Conservation (phyloP, 164 flowering plant genomes). For the Stephania cephalantha region DNA sequence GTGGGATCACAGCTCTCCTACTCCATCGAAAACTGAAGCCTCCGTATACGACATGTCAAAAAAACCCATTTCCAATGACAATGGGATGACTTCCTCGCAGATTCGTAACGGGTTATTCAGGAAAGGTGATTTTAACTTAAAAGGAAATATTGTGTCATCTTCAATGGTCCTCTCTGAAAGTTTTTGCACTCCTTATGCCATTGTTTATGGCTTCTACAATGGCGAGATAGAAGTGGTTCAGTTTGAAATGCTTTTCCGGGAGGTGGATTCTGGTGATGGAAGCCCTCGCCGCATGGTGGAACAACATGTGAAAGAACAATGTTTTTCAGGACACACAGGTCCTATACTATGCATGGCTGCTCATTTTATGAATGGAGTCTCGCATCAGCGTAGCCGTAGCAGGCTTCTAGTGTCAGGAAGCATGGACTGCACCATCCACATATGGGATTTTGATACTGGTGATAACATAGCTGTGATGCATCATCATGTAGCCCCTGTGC, state of each 20-base stretch:
- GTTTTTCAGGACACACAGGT: conserved; percentile 66
- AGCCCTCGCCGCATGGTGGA: conserved; percentile 20
- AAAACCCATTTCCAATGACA: conserved; percentile 8
- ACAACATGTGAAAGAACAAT: conserved; percentile 29
- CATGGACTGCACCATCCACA: conserved; percentile 75
- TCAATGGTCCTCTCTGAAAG: conserved; percentile 74
- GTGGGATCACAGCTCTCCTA: conserved; percentile 26
- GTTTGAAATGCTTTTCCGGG: conserved; percentile 38
- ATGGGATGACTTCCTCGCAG: conserved; percentile 12
- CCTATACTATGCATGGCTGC: conserved; percentile 88
- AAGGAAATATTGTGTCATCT: conserved; percentile 53
- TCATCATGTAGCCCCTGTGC: conserved; percentile 89
- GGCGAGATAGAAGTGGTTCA: conserved; percentile 72
- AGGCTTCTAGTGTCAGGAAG: conserved; percentile 77
- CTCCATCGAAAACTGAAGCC: conserved; percentile 15
- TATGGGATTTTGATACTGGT: conserved; percentile 81
- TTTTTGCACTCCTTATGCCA: conserved; percentile 53
- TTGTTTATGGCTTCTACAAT: conserved; percentile 68
- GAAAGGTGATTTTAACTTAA: conserved; percentile 14
- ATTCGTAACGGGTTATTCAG: conserved; percentile 14
- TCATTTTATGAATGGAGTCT: conserved; percentile 42
- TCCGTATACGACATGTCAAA: not conserved
- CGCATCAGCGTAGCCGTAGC: conserved; percentile 23
- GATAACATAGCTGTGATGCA: conserved; percentile 61
- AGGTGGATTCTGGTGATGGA: conserved; percentile 22